Evolutionary conservation across 805 yeast species (phyloP).

Genomic region (Saccharomyces eubayanus): DNA sequence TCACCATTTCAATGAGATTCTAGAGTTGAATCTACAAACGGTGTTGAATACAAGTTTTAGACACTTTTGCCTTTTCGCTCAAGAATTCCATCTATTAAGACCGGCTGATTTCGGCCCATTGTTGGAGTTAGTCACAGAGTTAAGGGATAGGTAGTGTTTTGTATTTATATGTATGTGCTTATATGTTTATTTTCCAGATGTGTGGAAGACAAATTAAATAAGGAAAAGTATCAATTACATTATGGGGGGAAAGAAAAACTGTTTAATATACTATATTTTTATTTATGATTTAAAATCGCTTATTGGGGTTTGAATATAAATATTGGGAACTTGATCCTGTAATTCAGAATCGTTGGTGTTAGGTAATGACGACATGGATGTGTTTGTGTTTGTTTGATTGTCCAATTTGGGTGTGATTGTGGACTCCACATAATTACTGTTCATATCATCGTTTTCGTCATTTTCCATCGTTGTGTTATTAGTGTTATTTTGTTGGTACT

Average conservation of each 20-base stretch:
- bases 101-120: conserved; percentile 87
- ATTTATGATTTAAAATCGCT: background rate
- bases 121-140: conserved; percentile 60
- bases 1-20: conserved; percentile 92
- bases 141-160: conserved; percentile 25
- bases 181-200: background rate
- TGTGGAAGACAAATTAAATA: background rate
- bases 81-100: conserved; percentile 71
- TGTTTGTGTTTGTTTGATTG: conserved; percentile 17
- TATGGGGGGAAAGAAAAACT: background rate
- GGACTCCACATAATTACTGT: conserved; percentile 1
- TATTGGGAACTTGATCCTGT: background rate
- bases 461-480: conserved; percentile 1
- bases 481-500: background rate
- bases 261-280: background rate
- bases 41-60: conserved; percentile 90
- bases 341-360: background rate
- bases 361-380: conserved; percentile 3
- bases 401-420: conserved; percentile 13
- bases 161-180: background rate
- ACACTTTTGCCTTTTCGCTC: conserved; percentile 82
- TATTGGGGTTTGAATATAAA: background rate
- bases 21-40: conserved; percentile 85
- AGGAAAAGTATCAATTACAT: background rate
- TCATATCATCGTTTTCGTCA: background rate